Evolutionary conservation across 2,329 filamentous ascomycete species (phyloP), one percentile per base, ranked within the genome.

Genomic region (Rutstroemia sp.): DNA sequence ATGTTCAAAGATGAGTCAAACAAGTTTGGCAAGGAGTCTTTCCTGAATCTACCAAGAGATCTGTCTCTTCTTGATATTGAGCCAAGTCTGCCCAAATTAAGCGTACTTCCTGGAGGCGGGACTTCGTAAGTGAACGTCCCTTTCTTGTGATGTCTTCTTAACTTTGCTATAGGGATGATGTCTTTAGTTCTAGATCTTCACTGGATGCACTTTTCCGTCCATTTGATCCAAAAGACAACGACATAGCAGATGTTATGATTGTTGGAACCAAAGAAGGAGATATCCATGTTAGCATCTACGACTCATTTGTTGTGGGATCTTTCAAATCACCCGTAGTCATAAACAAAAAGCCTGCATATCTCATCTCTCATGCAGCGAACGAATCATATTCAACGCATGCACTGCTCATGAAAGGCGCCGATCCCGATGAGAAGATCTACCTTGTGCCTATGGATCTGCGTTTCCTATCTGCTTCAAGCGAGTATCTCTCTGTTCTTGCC

Each of bases 371-470:
- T 67, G 78, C 86, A 30, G 90, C 87, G 8, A 86, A 95, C 68
- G 80, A 86, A 0, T 77, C 84, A 34, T 79, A 85, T 48, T 86
- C 88, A n/a, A 91, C 87, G 0, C 90, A 96, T 69, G 78, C 83
- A 9, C 75, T 96, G 1, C 71, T 95, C 8, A 75, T 87, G 62
- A 73, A 73, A 53, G 71, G 73, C n/a, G 71, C 71, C 19, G 67
- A 70, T 1, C 71, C 75, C 5, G 70, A 66, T 6, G 62, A 75
- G 27, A 61, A 70, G 16, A 67, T 86, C 9, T 79, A 82, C 58
- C 72, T 92, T n/a, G 75, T 92, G 0, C 88, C 88, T 1, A 81
- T 95, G 69, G 89, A 95, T 63, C 75, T 96, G n/a, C 83, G 86
- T 0, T 95, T 96, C 66, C 82, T 95, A 49, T 84, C 85, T 3